Evolutionary conservation across 305 asterid genomes (phyloP).

Genomic region (Galium porrigens): DNA sequence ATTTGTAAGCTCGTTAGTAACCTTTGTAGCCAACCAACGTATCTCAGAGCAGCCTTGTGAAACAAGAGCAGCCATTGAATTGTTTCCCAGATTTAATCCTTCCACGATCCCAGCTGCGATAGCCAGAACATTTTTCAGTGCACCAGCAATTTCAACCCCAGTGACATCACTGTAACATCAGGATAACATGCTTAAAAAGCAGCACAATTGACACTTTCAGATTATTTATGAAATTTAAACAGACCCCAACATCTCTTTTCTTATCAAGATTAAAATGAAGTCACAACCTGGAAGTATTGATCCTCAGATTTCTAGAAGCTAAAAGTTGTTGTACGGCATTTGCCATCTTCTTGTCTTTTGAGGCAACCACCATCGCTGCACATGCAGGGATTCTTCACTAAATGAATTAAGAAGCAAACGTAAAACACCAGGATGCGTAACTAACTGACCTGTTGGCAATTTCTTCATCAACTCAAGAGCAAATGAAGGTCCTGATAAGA

Average conservation of each 20-base stretch:
- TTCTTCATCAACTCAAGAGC: slow-evolving; percentile 75
- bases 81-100: slow-evolving; percentile 80
- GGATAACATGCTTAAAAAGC: slow-evolving; percentile 30
- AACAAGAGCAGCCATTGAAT: slow-evolving; percentile 91
- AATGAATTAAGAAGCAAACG: slow-evolving; percentile 1
- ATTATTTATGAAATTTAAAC: neutral
- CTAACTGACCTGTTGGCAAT: slow-evolving; percentile 65
- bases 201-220: neutral
- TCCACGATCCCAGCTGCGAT: slow-evolving; percentile 93
- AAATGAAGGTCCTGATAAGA: slow-evolving; percentile 82
- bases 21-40: slow-evolving; percentile 94
- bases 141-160: slow-evolving; percentile 97
- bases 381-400: slow-evolving; percentile 1
- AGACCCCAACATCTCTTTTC: neutral
- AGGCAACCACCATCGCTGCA: slow-evolving; percentile 83
- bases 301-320: slow-evolving; percentile 61
- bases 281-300: slow-evolving; percentile 71
- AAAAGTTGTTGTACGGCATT: slow-evolving; percentile 76
- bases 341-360: slow-evolving; percentile 76
- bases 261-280: slow-evolving; percentile 3
- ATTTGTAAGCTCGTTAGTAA: slow-evolving; percentile 15
- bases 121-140: slow-evolving; percentile 81
- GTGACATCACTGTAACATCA: slow-evolving; percentile 83
- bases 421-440: slow-evolving; percentile 5
- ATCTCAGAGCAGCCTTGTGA: slow-evolving; percentile 92